Conservation (phyloP, 306 rosid species). For the Benincasa hispida region DNA sequence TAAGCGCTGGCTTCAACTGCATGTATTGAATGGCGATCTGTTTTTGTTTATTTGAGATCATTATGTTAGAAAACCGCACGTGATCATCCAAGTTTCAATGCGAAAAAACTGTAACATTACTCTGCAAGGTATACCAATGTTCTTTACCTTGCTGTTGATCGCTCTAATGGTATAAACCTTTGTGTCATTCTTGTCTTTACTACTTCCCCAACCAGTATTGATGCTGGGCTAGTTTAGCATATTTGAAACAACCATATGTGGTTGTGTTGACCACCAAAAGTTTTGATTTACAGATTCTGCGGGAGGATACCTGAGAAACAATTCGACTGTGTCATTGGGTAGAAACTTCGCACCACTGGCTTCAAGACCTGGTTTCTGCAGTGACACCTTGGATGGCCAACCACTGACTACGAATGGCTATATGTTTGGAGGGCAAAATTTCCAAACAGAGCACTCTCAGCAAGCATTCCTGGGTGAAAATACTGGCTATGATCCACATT, state of each 20-base stretch:
- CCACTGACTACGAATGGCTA: conserved; percentile 22
- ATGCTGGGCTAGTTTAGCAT: not conserved
- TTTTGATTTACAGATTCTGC: conserved; percentile 21
- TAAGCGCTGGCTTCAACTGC: conserved; percentile 4
- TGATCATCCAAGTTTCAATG: conserved; percentile 7
- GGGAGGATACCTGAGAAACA: conserved; percentile 14
- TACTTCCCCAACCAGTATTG: not conserved
- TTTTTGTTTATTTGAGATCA: conserved; percentile 1
- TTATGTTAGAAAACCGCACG: not conserved
- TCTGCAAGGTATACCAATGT: conserved; percentile 3
- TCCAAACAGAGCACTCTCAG: conserved; percentile 20
- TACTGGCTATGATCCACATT: conserved; percentile 19
- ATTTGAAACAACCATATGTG: not conserved
- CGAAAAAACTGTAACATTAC: conserved; percentile 10
- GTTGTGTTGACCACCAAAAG: conserved; percentile 6
- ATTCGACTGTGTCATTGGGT: conserved; percentile 12
- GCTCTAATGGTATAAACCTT: not conserved
- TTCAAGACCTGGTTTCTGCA: conserved; percentile 19
- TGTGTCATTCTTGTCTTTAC: not conserved
- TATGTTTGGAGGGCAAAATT: conserved; percentile 29
- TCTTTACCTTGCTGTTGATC: not conserved
- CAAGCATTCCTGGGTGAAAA: conserved; percentile 21
- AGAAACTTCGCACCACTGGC: conserved; percentile 17
- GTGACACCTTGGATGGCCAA: conserved; percentile 7
- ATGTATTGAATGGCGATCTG: not conserved